Evolutionary conservation across 2,329 filamentous ascomycete species (phyloP).

Genomic region (Sclerotiophoma versabilis): DNA sequence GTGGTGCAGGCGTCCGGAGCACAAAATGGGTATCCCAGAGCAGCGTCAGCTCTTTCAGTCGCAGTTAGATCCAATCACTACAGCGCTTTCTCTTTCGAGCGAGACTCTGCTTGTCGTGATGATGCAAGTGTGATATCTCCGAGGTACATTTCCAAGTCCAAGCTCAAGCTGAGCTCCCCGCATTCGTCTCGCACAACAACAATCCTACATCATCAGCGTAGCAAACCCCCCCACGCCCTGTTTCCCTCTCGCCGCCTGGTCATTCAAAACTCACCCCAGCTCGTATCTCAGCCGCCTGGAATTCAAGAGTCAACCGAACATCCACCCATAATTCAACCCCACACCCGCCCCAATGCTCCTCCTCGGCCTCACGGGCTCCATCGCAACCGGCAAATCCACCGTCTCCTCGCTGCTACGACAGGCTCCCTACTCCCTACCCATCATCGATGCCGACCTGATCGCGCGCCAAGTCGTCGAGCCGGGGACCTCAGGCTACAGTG

Average conservation of each 20-base stretch:
- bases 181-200: constrained; percentile 8
- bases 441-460: constrained; percentile 92
- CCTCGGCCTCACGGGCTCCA: constrained; percentile 94
- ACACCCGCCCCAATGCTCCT: constrained; percentile 72
- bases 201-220: neutral
- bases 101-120: neutral
- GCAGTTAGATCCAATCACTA: neutral
- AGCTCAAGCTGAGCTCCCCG: constrained; percentile 24
- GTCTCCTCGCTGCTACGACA: constrained; percentile 83
- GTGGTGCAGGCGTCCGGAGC: constrained; percentile 14
- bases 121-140: neutral
- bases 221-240: neutral
- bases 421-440: constrained; percentile 82
- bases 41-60: constrained; percentile 9
- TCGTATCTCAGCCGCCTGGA: no score
- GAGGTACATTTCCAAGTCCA: constrained; percentile 16
- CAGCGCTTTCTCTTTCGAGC: neutral
- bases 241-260: no score
- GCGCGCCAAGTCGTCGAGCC: constrained; percentile 95
- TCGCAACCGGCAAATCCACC: constrained; percentile 97
- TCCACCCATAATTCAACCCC: neutral
- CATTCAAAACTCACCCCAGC: no score
- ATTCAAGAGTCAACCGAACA: no score
- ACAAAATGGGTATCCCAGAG: constrained; percentile 18
- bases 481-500: constrained; percentile 81